These are phyloP conservation scores for Exophiala aquamarina DNA, from an alignment of 2,329 filamentous ascomycete genomes.

Conservation along the genomic window DNA sequence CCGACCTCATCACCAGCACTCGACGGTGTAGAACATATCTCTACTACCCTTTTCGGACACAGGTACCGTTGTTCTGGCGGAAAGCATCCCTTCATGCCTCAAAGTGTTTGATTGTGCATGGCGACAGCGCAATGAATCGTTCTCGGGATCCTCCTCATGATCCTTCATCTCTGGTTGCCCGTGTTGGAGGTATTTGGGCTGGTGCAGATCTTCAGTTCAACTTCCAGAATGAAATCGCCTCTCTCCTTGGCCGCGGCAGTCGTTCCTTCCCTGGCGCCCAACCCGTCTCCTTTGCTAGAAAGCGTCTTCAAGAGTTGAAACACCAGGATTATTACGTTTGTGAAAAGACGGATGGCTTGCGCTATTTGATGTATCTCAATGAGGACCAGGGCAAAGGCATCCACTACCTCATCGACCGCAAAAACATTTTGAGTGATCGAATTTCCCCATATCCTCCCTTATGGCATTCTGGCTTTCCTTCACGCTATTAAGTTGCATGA, in stretches of 20 bases:
- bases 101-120: no score
- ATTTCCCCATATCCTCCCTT: no score
- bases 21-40: no score
- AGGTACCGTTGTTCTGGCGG: no score
- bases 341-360: slow-evolving; percentile 96
- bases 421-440: slow-evolving; percentile 55
- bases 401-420: slow-evolving; percentile 94
- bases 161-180: slow-evolving; percentile 15
- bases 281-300: slow-evolving; percentile 83
- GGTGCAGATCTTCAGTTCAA: slow-evolving; percentile 58
- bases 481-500: no score
- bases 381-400: slow-evolving; percentile 55
- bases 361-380: slow-evolving; percentile 91
- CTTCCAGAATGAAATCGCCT: slow-evolving; percentile 72
- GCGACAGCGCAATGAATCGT: no score
- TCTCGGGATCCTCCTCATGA: slow-evolving; percentile 12
- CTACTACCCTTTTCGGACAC: no score
- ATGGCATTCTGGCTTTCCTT: no score
- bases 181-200: slow-evolving; percentile 59
- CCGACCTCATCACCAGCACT: no score
- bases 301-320: slow-evolving; percentile 79
- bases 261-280: slow-evolving; percentile 79
- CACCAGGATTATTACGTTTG: slow-evolving; percentile 92
- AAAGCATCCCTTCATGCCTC: no score
- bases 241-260: slow-evolving; percentile 69